These are phyloP conservation scores for Phytopythium litorale DNA, from an alignment of 352 stramenopile species.

Conservation along the genomic window DNA sequence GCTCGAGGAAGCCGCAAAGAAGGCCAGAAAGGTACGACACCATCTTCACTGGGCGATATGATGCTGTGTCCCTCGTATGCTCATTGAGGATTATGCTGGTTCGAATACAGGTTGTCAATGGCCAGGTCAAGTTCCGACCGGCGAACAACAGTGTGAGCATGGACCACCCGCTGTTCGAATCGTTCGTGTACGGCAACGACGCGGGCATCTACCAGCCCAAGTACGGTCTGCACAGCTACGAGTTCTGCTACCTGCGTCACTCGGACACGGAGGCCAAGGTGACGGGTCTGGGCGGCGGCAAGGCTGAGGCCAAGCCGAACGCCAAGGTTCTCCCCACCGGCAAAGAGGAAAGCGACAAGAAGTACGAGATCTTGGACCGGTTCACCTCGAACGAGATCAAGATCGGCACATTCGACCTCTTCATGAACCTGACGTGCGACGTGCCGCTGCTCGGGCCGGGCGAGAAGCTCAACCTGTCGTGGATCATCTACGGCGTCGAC, in stretches of 20 bases:
- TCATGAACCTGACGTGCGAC: conserved; percentile 60
- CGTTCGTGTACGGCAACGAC: conserved; percentile 48
- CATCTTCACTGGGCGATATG: neutral
- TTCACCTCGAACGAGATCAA: conserved; percentile 48
- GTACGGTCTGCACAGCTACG: conserved; percentile 53
- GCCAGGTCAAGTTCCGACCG: conserved; percentile 50
- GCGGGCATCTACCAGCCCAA: conserved; percentile 61
- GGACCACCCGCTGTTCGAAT: conserved; percentile 20
- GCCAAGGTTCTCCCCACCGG: conserved; percentile 14
- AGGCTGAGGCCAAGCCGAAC: conserved; percentile 14
- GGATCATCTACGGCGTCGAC: conserved; percentile 47
- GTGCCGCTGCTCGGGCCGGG: conserved; percentile 35
- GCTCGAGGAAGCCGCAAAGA: conserved; percentile 37
- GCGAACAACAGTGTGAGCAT: conserved; percentile 31
- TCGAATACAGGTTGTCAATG: conserved; percentile 27
- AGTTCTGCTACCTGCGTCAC: conserved; percentile 56
- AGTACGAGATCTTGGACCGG: conserved; percentile 45
- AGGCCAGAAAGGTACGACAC: conserved; percentile 26
- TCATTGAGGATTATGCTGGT: neutral
- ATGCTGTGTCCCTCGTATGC: neutral
- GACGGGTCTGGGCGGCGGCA: conserved; percentile 16
- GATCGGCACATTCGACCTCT: conserved; percentile 61
- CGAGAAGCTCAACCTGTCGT: conserved; percentile 44
- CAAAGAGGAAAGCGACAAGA: conserved; percentile 4
- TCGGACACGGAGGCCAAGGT: conserved; percentile 24